Base-by-base conservation (phyloP, 768 basidiomycete species). In the Pisolithus orientalis region DNA sequence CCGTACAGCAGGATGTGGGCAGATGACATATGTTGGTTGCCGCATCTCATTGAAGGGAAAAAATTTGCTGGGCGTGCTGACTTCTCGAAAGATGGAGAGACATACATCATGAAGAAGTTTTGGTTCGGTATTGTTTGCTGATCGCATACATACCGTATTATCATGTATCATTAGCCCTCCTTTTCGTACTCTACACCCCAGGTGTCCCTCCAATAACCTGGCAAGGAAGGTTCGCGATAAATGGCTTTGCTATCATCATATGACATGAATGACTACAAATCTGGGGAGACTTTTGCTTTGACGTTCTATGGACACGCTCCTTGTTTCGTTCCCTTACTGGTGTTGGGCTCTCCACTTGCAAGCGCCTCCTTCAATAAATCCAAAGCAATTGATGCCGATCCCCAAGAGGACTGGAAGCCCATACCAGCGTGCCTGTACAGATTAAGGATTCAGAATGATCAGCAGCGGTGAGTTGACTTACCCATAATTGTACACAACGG, bases 41-140 rank as follows among this genome's bases (percentile, higher is more conserved):
- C 87, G 7, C 67, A 80, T 14, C 73, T 93, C 42, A 64, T 78
- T 6, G 58, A 67, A 6, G 66, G 68, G 8, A 64, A 61, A 16
- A 62, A 50, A 21, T 81, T 82, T 51, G 63, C 75, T n/a, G 80
- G 80, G 6, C 69, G 80, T 0, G 73, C 71, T 0, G 80, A 82
- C 57, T 74, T 77, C 21, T 85, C 86, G 63, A 75, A 73, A 58
- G 84, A 81, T 61, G 93, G 90, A 80, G 90, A 92, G 58, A 80
- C 82, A 73, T 90, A 89, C 70, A 80, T 79, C 28, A 90, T 88
- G 70, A 79, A 77, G 32, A 83, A 83, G 40, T 77, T 83, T 62
- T 79, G 83, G 59, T 95, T 93, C 79, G 93, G 83, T 65, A 90
- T 87, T 14, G 53, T 59, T 43, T 29, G 24, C 17, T 39, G 28